Conservation (phyloP, 495 filamentous ascomycete species). For the Lophiostoma macrostomum region DNA sequence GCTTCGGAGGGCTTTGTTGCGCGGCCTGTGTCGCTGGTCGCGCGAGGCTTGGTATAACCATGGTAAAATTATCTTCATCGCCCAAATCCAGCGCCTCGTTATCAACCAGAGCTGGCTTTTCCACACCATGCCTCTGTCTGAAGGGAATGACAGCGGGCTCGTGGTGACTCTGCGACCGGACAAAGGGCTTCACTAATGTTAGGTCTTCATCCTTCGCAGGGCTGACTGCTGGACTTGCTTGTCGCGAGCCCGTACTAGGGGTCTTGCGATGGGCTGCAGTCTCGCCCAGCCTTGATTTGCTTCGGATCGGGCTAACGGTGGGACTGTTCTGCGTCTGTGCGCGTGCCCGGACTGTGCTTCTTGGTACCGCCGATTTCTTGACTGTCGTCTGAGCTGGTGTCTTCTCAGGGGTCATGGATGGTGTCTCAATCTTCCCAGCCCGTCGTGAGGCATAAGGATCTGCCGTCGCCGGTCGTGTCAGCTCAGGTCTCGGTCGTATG, state of each 20-base stretch:
- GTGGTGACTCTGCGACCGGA: slow-evolving; percentile 15
- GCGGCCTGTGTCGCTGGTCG: slow-evolving; percentile 16
- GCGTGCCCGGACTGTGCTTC: slow-evolving; percentile 22
- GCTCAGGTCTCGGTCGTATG: slow-evolving; percentile 46
- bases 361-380: slow-evolving; percentile 37
- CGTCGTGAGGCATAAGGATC: slow-evolving; percentile 53
- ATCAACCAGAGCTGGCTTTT: slow-evolving; percentile 38
- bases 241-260: slow-evolving; percentile 20
- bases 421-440: slow-evolving; percentile 41
- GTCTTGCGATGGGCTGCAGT: slow-evolving; percentile 27
- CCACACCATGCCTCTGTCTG: slow-evolving; percentile 32
- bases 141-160: slow-evolving; percentile 21
- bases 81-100: slow-evolving; percentile 30
- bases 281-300: slow-evolving; percentile 30
- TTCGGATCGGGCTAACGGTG: slow-evolving; percentile 31
- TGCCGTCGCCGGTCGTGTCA: slow-evolving; percentile 55
- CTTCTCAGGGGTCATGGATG: slow-evolving; percentile 44
- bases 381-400: slow-evolving; percentile 45
- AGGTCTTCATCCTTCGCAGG: slow-evolving; percentile 40
- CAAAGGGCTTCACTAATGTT: slow-evolving; percentile 41
- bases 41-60: slow-evolving; percentile 41
- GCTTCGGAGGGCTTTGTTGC: slow-evolving; percentile 28
- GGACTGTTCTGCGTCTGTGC: slow-evolving; percentile 30
- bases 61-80: slow-evolving; percentile 45
- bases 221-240: slow-evolving; percentile 34